Percentiles rank a stretch among this genome's conserved stretches.
These are phyloP conservation scores for Ceratobasidium sp. DNA, from an alignment of 1,284 basidiomycete species.

Conservation along the genomic window DNA sequence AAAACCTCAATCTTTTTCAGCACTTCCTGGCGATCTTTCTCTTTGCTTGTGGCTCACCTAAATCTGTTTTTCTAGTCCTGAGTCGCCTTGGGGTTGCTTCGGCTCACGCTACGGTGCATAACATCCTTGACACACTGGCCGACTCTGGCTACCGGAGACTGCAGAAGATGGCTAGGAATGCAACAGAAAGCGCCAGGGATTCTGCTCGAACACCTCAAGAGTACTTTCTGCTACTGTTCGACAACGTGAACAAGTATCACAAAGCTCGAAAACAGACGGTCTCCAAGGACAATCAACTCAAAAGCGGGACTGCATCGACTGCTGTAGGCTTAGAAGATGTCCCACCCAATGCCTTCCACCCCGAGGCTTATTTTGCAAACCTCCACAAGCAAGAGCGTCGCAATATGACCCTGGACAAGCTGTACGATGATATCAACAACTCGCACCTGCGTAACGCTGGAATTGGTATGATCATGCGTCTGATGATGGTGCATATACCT, in stretches of 20 bases:
- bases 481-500: neutral
- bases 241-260: slow-evolving; percentile 23
- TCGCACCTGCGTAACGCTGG: neutral
- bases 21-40: slow-evolving; percentile 5
- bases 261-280: neutral
- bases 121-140: neutral
- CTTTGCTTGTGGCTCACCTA: slow-evolving; percentile 18
- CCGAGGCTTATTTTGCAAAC: neutral
- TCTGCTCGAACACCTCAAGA: neutral
- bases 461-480: slow-evolving; percentile 6
- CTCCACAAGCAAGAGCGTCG: neutral
- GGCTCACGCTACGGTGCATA: neutral
- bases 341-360: slow-evolving; percentile 14
- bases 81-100: neutral
- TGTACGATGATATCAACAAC: neutral
- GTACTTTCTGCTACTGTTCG: slow-evolving; percentile 13
- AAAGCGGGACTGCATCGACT: slow-evolving; percentile 20
- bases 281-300: neutral
- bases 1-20: slow-evolving; percentile 14
- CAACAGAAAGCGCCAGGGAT: neutral
- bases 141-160: neutral
- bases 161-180: neutral
- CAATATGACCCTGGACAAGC: neutral
- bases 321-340: slow-evolving; percentile 18
- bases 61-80: slow-evolving; percentile 3